Conservation (phyloP, 129 eudicot genomes). For the Centaurea solstitialis region DNA sequence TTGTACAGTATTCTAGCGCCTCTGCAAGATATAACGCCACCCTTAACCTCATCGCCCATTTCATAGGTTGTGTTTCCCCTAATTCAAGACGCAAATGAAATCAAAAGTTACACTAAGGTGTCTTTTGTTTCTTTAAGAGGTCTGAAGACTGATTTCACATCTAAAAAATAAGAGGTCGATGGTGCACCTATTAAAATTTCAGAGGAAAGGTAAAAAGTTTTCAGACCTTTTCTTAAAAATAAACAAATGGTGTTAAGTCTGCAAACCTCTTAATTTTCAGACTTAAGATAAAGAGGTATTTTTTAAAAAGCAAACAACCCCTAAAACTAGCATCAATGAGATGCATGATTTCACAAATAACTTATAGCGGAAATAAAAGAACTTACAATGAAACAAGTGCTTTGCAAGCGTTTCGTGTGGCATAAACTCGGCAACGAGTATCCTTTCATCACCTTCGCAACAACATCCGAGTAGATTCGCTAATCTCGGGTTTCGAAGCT, state of each 20-base stretch:
- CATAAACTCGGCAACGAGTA: conserved; percentile 89
- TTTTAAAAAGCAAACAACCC: no score
- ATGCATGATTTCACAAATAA: neutral
- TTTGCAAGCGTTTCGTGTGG: conserved; percentile 89
- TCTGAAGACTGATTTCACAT: no score
- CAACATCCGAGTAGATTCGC: conserved; percentile 91
- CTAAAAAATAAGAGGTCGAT: no score
- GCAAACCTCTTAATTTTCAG: no score
- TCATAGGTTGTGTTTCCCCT: conserved; percentile 99
- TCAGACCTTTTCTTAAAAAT: no score
- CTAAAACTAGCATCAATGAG: neutral
- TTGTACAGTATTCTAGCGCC: conserved; percentile 91
- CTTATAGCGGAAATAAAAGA: neutral
- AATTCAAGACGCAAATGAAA: conserved; percentile 31
- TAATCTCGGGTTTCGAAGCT: conserved; percentile 71
- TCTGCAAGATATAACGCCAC: conserved; percentile 87
- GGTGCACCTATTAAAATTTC: no score
- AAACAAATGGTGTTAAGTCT: no score
- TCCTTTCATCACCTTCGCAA: conserved; percentile 82
- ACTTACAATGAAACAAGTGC: conserved; percentile 91
- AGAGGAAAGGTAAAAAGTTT: no score
- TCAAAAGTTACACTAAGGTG: conserved; percentile 10
- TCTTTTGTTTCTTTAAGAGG: no score
- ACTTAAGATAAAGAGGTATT: no score
- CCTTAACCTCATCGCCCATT: conserved; percentile 97